A percentile compares a stretch with the other conserved stretches of the same genome.
Conservation (phyloP, 1,284 basidiomycete genomes). For the Termitomyces sp. region DNA sequence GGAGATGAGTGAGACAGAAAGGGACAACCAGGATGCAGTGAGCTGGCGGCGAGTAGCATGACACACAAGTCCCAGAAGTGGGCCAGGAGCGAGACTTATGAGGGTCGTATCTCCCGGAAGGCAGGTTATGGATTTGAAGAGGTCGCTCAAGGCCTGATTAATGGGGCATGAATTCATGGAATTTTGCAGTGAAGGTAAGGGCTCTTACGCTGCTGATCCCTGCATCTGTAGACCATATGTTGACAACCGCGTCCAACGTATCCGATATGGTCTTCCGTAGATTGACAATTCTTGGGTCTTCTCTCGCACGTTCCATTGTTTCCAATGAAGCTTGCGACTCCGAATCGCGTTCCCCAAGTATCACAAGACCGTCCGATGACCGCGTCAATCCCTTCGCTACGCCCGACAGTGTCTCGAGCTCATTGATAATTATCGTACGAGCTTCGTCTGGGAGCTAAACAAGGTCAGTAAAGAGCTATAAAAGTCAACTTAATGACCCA, state of each 20-base stretch:
- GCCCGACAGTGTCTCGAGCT: conserved; percentile 76
- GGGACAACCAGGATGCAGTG: conserved; percentile 78
- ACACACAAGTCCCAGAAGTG: conserved; percentile 75
- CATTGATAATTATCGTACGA: conserved; percentile 52
- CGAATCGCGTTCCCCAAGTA: conserved; percentile 54
- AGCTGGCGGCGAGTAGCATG: conserved; percentile 67
- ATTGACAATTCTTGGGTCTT: conserved; percentile 58
- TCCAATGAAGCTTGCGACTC: conserved; percentile 45
- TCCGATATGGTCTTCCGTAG: conserved; percentile 62
- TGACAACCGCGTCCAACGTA: conserved; percentile 56
- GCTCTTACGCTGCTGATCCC: conserved; percentile 69
- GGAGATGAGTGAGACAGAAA: conserved; percentile 72
- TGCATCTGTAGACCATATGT: conserved; percentile 66
- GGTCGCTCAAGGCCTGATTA: conserved; percentile 69
- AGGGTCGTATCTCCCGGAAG: conserved; percentile 70
- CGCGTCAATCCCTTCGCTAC: conserved; percentile 82
- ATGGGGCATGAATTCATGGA: conserved; percentile 6
- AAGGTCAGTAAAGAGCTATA: conserved; percentile 12
- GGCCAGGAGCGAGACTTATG: conserved; percentile 73
- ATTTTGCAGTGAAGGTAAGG: background rate
- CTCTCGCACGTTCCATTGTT: conserved; percentile 55
- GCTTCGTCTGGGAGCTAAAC: conserved; percentile 67
- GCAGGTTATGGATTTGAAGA: conserved; percentile 78
- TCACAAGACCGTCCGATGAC: conserved; percentile 60
- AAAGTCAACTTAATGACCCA: conserved; percentile 25